Evolutionary conservation across 1,284 basidiomycete genomes (phyloP).

Genomic region (Laetiporus sulphureus): DNA sequence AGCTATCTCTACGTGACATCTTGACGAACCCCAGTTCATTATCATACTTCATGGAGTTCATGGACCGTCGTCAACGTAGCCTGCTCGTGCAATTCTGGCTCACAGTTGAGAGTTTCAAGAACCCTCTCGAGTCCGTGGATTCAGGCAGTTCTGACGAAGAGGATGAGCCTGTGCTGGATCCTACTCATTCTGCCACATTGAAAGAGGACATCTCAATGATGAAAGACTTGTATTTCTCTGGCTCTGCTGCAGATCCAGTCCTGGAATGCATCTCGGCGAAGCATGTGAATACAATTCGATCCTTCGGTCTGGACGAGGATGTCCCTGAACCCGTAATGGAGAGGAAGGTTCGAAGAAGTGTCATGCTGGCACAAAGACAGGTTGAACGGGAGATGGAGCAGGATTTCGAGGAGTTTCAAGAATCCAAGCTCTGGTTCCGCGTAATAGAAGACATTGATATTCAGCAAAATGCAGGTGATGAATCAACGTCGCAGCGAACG

Average conservation of each 20-base stretch:
- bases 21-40: constrained; percentile 84
- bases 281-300: constrained; percentile 62
- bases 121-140: constrained; percentile 83
- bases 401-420: constrained; percentile 84
- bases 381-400: constrained; percentile 87
- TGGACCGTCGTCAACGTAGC: constrained; percentile 85
- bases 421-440: constrained; percentile 87
- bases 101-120: constrained; percentile 94
- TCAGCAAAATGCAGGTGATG: constrained; percentile 13
- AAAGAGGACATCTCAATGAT: constrained; percentile 87
- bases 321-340: constrained; percentile 42
- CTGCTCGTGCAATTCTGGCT: constrained; percentile 95
- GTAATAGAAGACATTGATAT: constrained; percentile 69
- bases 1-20: constrained; percentile 59
- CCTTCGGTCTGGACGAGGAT: constrained; percentile 51
- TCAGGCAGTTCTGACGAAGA: constrained; percentile 65
- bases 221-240: constrained; percentile 78
- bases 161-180: constrained; percentile 55
- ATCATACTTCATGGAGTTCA: constrained; percentile 96
- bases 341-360: constrained; percentile 62
- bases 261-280: constrained; percentile 64
- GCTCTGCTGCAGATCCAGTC: constrained; percentile 48
- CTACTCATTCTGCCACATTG: constrained; percentile 53
- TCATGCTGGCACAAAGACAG: constrained; percentile 80
- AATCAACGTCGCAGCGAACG: not conserved